Evolutionary conservation across 257 asterid genomes (phyloP), one percentile per base, ranked within the genome.

Genomic region (Lavandula angustifolia): DNA sequence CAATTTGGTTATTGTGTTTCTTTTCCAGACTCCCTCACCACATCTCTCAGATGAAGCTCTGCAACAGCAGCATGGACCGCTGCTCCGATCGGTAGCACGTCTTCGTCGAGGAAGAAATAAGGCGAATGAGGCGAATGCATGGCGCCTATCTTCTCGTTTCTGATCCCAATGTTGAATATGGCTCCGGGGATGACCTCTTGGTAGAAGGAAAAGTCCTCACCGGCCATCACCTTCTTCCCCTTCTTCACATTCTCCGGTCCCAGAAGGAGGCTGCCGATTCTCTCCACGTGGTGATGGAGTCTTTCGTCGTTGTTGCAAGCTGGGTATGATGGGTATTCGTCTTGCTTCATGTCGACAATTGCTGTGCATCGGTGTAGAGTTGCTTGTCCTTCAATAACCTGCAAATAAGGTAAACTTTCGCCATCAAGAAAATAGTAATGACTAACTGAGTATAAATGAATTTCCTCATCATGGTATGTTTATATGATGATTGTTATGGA

Each of bases 151-250:
- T 50, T 75, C 80, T 85, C 92, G 50, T 87, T 87, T 54, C 87
- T 68, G 59, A 87, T 84, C 44, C 96, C 92, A 0, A 87, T 82
- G 46, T 50, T 54, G 62, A 78, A 84, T 71, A 87, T 82, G 27
- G 55, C 86, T 42, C 97, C 92, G 0, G 97, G 96, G 54, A 90
- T 90, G 62, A 81, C 61, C 64, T 87, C 68, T 65, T 87, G 92
- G 68, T 87, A 87, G 78, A 85, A 90, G 18, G 92, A 91, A 11
- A 90, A 90, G 72, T 90, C 95, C 71, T 90, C 96, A 11, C 97
- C 92, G 0, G 96, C 96, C 92, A 87, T 76, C 5, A 81, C 83
- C 78, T 81, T 87, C 17, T 48, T 69, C 4, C 70, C 81, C 56
- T 63, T 66, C 63, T 62, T 74, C 10, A 87, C 80, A 31, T 84